A percentile compares a stretch with the other conserved stretches of the same genome.
These are phyloP conservation scores for Penicillium sclerotiorum DNA, from an alignment of 2,329 filamentous ascomycete species.

Conservation along the genomic window DNA sequence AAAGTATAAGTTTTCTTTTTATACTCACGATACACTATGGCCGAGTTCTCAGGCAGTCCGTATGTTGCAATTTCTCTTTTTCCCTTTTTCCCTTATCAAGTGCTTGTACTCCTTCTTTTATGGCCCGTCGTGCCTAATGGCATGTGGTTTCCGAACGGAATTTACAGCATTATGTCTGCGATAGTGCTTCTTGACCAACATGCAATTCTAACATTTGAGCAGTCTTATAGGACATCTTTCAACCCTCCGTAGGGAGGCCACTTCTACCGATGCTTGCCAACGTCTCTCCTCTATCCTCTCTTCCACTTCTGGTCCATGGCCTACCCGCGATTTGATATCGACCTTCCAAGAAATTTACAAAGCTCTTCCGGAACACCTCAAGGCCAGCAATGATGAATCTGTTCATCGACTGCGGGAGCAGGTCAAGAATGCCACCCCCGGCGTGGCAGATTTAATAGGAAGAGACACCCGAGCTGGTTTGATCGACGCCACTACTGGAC, in stretches of 20 bases:
- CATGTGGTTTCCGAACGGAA: not conserved
- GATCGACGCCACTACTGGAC: conserved; percentile 17
- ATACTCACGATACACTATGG: not conserved
- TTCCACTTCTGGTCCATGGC: conserved; percentile 14
- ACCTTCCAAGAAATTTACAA: conserved; percentile 20
- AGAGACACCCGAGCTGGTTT: conserved; percentile 17
- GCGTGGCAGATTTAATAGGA: conserved; percentile 13
- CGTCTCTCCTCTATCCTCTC: conserved; percentile 17
- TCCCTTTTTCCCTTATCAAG: conserved; percentile 2
- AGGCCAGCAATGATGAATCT: conserved; percentile 15
- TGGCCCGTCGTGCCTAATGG: too few species aligned
- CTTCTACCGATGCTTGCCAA: conserved; percentile 10
- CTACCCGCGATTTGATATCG: conserved; percentile 10
- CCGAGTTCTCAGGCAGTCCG: not conserved
- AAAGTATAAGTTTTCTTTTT: not conserved
- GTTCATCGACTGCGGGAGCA: conserved; percentile 10
- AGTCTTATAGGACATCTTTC: conserved; percentile 18
- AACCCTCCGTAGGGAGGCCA: conserved; percentile 15
- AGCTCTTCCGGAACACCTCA: conserved; percentile 15
- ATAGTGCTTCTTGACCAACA: not conserved
- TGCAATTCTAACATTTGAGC: conserved; percentile 12
- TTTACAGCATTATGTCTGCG: not conserved
- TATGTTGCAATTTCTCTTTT: not conserved
- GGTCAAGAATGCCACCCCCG: conserved; percentile 15
- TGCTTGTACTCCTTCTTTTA: not conserved